These are phyloP conservation scores for Abrus precatorius DNA, from an alignment of 306 rosid genomes.

Conservation along the genomic window DNA sequence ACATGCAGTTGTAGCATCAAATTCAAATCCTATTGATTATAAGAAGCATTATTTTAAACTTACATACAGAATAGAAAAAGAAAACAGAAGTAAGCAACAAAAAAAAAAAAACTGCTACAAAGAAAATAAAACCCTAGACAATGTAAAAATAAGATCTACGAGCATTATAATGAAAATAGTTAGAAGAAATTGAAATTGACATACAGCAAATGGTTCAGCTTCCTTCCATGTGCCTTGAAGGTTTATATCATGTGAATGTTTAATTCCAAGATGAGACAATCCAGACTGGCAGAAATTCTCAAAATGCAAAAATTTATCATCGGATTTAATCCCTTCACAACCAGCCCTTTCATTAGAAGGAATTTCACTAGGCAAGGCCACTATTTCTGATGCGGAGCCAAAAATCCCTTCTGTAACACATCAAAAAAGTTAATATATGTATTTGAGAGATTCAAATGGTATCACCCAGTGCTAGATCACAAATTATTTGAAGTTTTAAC, in stretches of 20 bases:
- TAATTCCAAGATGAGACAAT: conserved; percentile 71
- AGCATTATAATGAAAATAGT: conserved; percentile 28
- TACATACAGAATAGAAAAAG: background rate
- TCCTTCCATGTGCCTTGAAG: conserved; percentile 74
- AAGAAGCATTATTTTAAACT: background rate
- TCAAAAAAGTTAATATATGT: conserved; percentile 7
- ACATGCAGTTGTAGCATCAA: conserved; percentile 20
- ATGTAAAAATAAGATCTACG: background rate
- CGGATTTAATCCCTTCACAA: conserved; percentile 49
- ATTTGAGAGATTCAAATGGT: conserved; percentile 28
- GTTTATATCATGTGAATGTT: conserved; percentile 58
- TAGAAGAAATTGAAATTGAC: conserved; percentile 49
- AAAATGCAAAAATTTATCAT: conserved; percentile 58
- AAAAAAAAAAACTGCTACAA: background rate
- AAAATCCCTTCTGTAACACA: conserved; percentile 56
- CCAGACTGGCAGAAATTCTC: conserved; percentile 76
- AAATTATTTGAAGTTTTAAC: conserved; percentile 21
- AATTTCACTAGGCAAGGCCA: conserved; percentile 43
- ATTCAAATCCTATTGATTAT: conserved; percentile 30
- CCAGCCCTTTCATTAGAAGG: conserved; percentile 49
- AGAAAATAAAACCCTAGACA: conserved; percentile 27
- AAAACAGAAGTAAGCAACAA: conserved; percentile 2
- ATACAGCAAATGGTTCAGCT: conserved; percentile 70
- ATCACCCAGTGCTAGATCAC: conserved; percentile 19
- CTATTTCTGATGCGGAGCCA: conserved; percentile 42